phyloP scores from a whole-genome alignment of 1,284 basidiomycete genomes.

The Trichosporon sp. region DNA sequence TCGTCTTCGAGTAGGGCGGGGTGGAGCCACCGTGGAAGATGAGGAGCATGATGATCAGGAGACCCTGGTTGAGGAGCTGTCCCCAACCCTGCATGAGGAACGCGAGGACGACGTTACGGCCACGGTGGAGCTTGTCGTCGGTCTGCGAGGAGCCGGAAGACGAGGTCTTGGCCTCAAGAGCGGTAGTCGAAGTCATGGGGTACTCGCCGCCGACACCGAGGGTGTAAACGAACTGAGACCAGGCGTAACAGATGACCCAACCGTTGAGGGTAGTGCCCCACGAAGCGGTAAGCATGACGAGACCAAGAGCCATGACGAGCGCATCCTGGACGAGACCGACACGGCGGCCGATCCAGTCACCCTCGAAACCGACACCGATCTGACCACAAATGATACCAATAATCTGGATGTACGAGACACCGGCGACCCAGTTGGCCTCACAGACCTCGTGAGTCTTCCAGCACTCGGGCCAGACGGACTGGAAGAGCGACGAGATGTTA shows the following conservation, averaged over 20 bases:
- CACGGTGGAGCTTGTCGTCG: slow-evolving; percentile 56
- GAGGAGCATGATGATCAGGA: slow-evolving; percentile 54
- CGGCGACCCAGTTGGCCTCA: slow-evolving; percentile 51
- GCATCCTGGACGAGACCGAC: slow-evolving; percentile 54
- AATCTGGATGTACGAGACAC: slow-evolving; percentile 40
- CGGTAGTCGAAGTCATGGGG: slow-evolving; percentile 56
- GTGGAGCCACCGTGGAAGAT: slow-evolving; percentile 52
- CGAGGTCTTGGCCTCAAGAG: slow-evolving; percentile 51
- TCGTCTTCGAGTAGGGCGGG: slow-evolving; percentile 48
- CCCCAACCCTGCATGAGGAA: slow-evolving; percentile 57
- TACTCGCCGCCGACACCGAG: slow-evolving; percentile 55
- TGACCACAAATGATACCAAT: slow-evolving; percentile 56
- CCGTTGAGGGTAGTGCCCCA: slow-evolving; percentile 55
- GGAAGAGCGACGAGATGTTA: slow-evolving; percentile 53
- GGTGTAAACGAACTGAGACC: slow-evolving; percentile 54
- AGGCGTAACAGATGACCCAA: slow-evolving; percentile 57
- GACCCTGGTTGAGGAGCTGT: slow-evolving; percentile 55
- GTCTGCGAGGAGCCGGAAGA: slow-evolving; percentile 48
- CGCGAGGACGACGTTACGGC: slow-evolving; percentile 55
- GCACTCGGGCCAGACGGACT: slow-evolving; percentile 54
- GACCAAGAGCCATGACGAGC: slow-evolving; percentile 51
- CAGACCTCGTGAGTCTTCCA: slow-evolving; percentile 52
- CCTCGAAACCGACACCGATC: slow-evolving; percentile 56
- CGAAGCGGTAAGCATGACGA: slow-evolving; percentile 56
- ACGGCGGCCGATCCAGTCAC: slow-evolving; percentile 56